A percentile compares a stretch with the other conserved stretches of the same genome.
These are phyloP conservation scores for Solanum bukasovii DNA, from an alignment of 257 asterid species.

Conservation along the genomic window DNA sequence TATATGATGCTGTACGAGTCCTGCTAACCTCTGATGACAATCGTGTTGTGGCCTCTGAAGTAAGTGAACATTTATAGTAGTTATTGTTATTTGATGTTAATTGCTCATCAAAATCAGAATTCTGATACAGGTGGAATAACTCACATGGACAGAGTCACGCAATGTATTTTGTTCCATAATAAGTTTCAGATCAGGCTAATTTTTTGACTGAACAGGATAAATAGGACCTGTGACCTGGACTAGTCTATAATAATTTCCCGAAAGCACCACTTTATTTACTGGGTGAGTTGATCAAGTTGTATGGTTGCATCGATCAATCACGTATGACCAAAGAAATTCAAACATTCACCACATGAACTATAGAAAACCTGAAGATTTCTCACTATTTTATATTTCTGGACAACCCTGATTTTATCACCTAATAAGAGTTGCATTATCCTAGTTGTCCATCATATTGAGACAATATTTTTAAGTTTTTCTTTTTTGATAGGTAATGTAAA, in stretches of 20 bases:
- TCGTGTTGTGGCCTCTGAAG: slow-evolving; percentile 91
- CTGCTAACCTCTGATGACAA: slow-evolving; percentile 78
- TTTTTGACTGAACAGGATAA: not conserved
- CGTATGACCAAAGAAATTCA: not conserved
- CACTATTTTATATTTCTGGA: not conserved
- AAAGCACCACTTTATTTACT: not conserved
- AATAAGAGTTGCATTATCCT: not conserved
- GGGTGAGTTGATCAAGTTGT: not conserved
- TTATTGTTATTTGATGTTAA: not conserved
- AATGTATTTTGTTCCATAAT: not conserved
- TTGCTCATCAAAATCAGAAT: not conserved
- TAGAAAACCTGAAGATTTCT: not conserved
- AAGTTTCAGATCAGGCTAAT: not conserved
- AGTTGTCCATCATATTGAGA: not conserved
- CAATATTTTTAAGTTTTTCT: not conserved
- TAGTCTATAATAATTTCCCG: not conserved
- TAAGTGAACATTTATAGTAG: slow-evolving; percentile 19
- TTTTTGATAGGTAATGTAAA: not conserved
- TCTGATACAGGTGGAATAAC: not conserved
- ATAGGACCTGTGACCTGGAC: not conserved
- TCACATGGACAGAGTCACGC: not conserved
- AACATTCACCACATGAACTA: not conserved
- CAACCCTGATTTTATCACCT: not conserved
- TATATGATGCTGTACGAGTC: slow-evolving; percentile 69
- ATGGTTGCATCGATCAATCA: not conserved